A percentile compares a stretch with the other conserved stretches of the same genome.
phyloP scores from a whole-genome alignment of 306 rosid genomes.

The Hippophae gyantsensis region DNA sequence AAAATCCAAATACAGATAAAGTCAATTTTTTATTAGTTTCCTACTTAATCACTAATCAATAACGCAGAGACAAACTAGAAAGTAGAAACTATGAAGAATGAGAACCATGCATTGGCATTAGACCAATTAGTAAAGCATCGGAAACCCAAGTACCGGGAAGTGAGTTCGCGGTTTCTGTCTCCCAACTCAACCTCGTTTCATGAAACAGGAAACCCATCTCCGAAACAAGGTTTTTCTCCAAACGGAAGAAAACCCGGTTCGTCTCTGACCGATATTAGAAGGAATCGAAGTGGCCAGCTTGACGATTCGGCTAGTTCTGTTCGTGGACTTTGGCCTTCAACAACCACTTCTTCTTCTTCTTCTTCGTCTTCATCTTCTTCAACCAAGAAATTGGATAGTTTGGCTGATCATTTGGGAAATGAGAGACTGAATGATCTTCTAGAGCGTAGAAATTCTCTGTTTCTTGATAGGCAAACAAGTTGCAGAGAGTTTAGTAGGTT shows the following conservation, averaged over 20 bases:
- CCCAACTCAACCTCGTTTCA: constrained; percentile 17
- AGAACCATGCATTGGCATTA: constrained; percentile 12
- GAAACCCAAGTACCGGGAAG: constrained; percentile 37
- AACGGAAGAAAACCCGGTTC: constrained; percentile 27
- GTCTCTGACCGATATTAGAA: constrained; percentile 9
- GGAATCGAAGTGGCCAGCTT: constrained; percentile 20
- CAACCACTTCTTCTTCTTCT: constrained; percentile 10
- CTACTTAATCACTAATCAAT: background rate
- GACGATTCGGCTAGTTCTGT: constrained; percentile 27
- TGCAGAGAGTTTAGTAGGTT: constrained; percentile 17
- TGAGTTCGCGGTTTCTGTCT: constrained; percentile 42
- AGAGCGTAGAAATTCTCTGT: constrained; percentile 11
- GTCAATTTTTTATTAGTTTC: no score
- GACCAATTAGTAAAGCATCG: constrained; percentile 37
- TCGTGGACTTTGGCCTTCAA: constrained; percentile 55
- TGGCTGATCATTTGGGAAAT: constrained; percentile 57
- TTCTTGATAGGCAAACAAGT: constrained; percentile 26
- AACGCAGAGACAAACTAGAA: background rate
- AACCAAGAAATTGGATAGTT: constrained; percentile 30
- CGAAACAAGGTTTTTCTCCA: constrained; percentile 37
- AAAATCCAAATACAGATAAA: no score
- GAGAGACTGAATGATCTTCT: constrained; percentile 40
- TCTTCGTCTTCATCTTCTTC: constrained; percentile 7
- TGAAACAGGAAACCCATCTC: constrained; percentile 22
- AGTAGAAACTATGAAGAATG: constrained; percentile 23